Evolutionary conservation across 257 asterid species (phyloP).

Genomic region (Thymus quinquecostatus): DNA sequence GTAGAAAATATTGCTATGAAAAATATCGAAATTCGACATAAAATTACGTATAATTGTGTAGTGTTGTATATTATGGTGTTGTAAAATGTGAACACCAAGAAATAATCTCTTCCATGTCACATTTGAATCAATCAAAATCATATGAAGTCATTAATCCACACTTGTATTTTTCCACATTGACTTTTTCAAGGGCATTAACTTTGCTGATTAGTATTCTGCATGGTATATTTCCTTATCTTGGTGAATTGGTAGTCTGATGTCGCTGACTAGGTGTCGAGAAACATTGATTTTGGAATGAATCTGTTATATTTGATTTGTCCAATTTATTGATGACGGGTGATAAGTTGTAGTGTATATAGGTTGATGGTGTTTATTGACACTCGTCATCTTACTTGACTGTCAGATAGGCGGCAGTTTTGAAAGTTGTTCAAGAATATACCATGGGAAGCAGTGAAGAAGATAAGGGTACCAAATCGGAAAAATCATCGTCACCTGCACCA

Average conservation of each 20-base stretch:
- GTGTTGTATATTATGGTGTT: constrained; percentile 6
- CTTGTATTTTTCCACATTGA: constrained; percentile 12
- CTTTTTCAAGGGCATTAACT: neutral
- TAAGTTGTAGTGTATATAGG: neutral
- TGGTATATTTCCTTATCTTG: neutral
- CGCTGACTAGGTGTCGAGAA: neutral
- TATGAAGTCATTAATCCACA: neutral
- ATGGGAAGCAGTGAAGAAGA: constrained; percentile 88
- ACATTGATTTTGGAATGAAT: neutral
- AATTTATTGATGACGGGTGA: no score
- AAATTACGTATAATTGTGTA: neutral
- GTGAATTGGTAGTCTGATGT: neutral
- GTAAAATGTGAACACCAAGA: constrained; percentile 3
- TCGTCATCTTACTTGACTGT: constrained; percentile 26
- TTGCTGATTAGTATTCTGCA: neutral
- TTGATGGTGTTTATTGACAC: constrained; percentile 10
- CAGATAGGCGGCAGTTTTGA: constrained; percentile 11
- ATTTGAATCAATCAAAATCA: neutral
- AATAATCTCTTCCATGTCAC: neutral
- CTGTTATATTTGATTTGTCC: neutral
- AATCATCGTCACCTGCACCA: constrained; percentile 57
- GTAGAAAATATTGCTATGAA: no score
- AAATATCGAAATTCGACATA: neutral
- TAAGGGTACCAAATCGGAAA: constrained; percentile 66
- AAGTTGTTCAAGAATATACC: constrained; percentile 27